Conservation (phyloP, 2,329 filamentous ascomycete species). For the Microascus cirrosus region DNA sequence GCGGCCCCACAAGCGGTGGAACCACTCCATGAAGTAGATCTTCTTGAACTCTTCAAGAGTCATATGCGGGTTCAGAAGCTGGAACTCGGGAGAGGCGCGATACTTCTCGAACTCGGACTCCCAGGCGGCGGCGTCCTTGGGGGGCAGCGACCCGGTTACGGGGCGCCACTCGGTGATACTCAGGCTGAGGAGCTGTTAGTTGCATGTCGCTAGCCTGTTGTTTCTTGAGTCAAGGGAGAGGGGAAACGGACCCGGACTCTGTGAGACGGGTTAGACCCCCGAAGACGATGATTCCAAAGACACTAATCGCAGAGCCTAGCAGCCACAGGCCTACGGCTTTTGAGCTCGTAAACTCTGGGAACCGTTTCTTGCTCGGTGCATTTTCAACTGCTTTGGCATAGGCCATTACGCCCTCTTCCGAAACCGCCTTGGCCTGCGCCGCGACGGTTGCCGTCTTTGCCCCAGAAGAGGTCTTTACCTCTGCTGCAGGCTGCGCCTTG, state of each 20-base stretch:
- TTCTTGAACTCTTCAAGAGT: constrained; percentile 88
- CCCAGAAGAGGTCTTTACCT: neutral
- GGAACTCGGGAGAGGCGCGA: constrained; percentile 83
- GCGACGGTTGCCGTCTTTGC: neutral
- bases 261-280: constrained; percentile 88
- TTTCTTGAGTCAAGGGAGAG: neutral
- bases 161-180: constrained; percentile 99
- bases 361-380: constrained; percentile 1
- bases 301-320: constrained; percentile 78
- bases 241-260: constrained; percentile 70
- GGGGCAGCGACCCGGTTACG: constrained; percentile 84
- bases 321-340: constrained; percentile 87
- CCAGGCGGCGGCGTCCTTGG: constrained; percentile 71
- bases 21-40: constrained; percentile 99
- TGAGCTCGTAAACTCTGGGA: constrained; percentile 53
- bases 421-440: constrained; percentile 1
- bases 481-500: neutral
- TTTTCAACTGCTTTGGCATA: neutral
- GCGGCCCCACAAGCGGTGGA: constrained; percentile 87
- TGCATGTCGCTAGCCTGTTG: neutral
- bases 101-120: constrained; percentile 90
- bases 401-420: neutral
- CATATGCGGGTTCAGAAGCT: constrained; percentile 88
- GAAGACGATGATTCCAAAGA: constrained; percentile 95
- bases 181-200: constrained; percentile 40